Conservation (phyloP, 345 rosid species). For the Cochlearia excelsa region DNA sequence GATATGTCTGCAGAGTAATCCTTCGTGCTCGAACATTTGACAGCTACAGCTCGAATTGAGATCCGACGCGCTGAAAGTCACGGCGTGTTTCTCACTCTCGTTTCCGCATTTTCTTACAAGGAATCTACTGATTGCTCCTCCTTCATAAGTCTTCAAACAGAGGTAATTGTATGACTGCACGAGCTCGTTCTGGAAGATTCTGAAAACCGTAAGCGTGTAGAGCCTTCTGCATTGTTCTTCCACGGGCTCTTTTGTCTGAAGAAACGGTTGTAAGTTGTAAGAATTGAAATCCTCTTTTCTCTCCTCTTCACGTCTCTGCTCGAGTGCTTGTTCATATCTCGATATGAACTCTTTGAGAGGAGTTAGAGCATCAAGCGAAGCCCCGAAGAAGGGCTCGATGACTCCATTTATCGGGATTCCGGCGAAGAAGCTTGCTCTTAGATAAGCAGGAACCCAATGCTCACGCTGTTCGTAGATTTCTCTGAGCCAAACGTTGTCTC, state of each 20-base stretch:
- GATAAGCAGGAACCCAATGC: slow-evolving; percentile 74
- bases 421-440: slow-evolving; percentile 66
- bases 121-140: slow-evolving; percentile 66
- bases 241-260: slow-evolving; percentile 72
- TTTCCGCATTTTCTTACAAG: slow-evolving; percentile 64
- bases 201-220: slow-evolving; percentile 66
- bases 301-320: slow-evolving; percentile 72
- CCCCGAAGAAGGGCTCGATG: slow-evolving; percentile 59
- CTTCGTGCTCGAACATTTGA: slow-evolving; percentile 90
- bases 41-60: slow-evolving; percentile 74
- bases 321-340: slow-evolving; percentile 61
- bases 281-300: slow-evolving; percentile 78
- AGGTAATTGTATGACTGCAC: slow-evolving; percentile 59
- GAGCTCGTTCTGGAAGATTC: slow-evolving; percentile 76
- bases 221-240: slow-evolving; percentile 84
- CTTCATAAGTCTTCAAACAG: slow-evolving; percentile 68
- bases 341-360: slow-evolving; percentile 59
- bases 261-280: slow-evolving; percentile 57
- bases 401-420: slow-evolving; percentile 63
- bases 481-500: slow-evolving; percentile 66
- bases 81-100: slow-evolving; percentile 63
- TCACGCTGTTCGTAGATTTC: slow-evolving; percentile 66
- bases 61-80: slow-evolving; percentile 62
- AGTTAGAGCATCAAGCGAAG: slow-evolving; percentile 52
- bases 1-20: slow-evolving; percentile 74